Conservation (phyloP, 495 filamentous ascomycete genomes). For the Daldinia caldariorum region DNA sequence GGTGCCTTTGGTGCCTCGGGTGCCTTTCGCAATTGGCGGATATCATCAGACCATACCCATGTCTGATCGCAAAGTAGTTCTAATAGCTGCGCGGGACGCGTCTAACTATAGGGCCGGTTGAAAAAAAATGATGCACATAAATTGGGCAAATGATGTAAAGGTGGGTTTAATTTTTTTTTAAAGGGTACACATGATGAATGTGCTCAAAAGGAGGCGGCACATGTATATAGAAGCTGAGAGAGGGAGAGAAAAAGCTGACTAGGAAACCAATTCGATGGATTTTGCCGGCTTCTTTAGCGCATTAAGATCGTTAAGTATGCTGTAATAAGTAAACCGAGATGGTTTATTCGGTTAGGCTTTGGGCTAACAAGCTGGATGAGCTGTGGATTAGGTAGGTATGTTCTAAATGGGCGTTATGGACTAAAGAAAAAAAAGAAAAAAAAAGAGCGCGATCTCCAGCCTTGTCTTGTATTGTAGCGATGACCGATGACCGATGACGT, state of each 20-base stretch:
- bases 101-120: not conserved
- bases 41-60: constrained; percentile 35
- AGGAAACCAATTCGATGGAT: not conserved
- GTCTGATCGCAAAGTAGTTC: constrained; percentile 17
- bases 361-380: not conserved
- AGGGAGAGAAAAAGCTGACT: not conserved
- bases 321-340: not conserved
- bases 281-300: not conserved
- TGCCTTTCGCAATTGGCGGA: constrained; percentile 32
- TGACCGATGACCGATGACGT: constrained; percentile 48
- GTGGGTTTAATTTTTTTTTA: constrained; percentile 9
- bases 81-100: constrained; percentile 8
- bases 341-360: constrained; percentile 3
- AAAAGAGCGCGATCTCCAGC: constrained; percentile 32
- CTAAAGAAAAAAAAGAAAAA: constrained; percentile 6
- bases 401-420: no score
- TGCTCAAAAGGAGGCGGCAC: constrained; percentile 10
- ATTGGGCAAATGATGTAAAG: not conserved
- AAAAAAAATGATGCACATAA: not conserved
- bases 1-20: no score
- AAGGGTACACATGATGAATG: constrained; percentile 20
- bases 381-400: not conserved
- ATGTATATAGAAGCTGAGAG: not conserved
- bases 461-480: constrained; percentile 46
- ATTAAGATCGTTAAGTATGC: not conserved